Percentiles rank a stretch among this genome's conserved stretches.
Conservation (phyloP, 805 yeast species). For the Starmerella stellata region DNA sequence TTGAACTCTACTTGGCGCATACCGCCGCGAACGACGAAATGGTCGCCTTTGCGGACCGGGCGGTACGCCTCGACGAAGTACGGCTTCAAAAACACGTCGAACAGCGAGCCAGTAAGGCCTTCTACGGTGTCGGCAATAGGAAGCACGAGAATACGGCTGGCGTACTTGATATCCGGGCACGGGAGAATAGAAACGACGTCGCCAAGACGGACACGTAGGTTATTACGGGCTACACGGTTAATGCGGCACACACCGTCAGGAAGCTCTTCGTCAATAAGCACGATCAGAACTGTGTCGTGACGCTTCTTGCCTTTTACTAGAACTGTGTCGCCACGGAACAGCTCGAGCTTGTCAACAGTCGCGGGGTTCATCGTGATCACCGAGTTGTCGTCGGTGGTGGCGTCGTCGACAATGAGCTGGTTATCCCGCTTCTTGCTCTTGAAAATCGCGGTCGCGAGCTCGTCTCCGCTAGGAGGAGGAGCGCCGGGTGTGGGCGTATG, state of each 20-base stretch:
- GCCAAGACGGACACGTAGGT: constrained; percentile 82
- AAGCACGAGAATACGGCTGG: constrained; percentile 79
- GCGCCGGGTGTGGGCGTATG: constrained; percentile 14
- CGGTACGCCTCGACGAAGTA: constrained; percentile 97
- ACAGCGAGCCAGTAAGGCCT: constrained; percentile 89
- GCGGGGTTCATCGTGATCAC: constrained; percentile 86
- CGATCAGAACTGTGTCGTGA: constrained; percentile 91
- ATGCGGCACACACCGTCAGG: constrained; percentile 89
- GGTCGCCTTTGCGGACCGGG: constrained; percentile 95
- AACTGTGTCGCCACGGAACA: constrained; percentile 96
- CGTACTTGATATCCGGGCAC: constrained; percentile 95
- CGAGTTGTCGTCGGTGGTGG: constrained; percentile 86
- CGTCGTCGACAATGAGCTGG: constrained; percentile 88
- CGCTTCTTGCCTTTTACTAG: constrained; percentile 95
- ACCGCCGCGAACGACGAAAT: constrained; percentile 92
- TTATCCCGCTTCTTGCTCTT: constrained; percentile 97
- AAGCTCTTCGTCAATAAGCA: constrained; percentile 87
- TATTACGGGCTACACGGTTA: constrained; percentile 91
- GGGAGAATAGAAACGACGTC: constrained; percentile 84
- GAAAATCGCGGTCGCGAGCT: constrained; percentile 91
- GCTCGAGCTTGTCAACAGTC: constrained; percentile 85
- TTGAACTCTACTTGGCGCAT: constrained; percentile 99
- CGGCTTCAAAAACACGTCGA: constrained; percentile 91
- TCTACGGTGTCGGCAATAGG: constrained; percentile 97
- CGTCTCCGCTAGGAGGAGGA: constrained; percentile 26